Evolutionary conservation across 371 early-diverging fungal species (phyloP).

Genomic region (Mucor plumbeus): DNA sequence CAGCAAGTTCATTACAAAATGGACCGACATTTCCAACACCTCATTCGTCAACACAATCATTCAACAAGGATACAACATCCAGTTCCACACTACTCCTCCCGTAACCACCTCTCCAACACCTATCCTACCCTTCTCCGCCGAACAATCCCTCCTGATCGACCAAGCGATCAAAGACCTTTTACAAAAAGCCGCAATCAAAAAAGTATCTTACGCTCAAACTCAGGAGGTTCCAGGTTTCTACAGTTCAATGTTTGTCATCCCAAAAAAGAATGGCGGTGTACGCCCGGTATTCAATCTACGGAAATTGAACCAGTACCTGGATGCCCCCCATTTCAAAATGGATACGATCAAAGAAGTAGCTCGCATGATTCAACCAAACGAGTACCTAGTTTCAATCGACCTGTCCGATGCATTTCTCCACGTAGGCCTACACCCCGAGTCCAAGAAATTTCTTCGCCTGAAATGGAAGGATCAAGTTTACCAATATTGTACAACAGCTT

Average conservation of each 20-base stretch:
- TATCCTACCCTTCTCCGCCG: not conserved
- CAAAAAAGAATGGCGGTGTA: too few species aligned
- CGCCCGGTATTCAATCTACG: too few species aligned
- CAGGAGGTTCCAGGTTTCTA: not conserved
- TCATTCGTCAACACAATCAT: not conserved
- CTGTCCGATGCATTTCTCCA: too few species aligned
- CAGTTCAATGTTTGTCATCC: conserved; percentile 10
- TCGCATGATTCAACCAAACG: too few species aligned
- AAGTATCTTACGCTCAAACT: not conserved
- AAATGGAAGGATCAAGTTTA: conserved; percentile 49
- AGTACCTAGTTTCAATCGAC: too few species aligned
- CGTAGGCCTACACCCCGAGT: conserved; percentile 25
- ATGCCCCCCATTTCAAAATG: too few species aligned
- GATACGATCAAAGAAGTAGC: too few species aligned
- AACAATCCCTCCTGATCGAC: not conserved
- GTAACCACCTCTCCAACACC: not conserved
- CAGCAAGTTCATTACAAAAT: conserved; percentile 5
- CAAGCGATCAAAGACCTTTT: conserved; percentile 2
- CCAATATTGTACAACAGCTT: conserved; percentile 51
- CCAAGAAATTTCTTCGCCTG: conserved; percentile 44
- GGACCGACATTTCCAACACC: conserved; percentile 4
- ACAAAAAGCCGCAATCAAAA: conserved; percentile 2
- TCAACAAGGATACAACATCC: conserved; percentile 15
- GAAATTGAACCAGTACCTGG: too few species aligned
- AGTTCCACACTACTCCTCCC: conserved; percentile 10